Conservation (phyloP, 2,329 filamentous ascomycete genomes). For the Neofusicoccum sp. region DNA sequence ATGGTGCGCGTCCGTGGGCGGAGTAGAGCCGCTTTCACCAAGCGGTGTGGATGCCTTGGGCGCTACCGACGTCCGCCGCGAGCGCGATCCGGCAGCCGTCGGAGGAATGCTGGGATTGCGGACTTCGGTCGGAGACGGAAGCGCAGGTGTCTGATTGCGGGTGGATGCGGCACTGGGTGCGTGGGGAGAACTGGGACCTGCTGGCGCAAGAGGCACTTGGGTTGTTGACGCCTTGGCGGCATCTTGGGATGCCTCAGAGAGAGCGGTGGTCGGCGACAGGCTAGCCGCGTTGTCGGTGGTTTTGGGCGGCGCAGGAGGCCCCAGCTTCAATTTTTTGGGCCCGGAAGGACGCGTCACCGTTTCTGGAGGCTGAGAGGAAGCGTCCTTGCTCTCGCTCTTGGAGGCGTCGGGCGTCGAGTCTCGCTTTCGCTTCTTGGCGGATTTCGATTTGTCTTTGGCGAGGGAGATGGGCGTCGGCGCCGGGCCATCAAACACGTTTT, state of each 20-base stretch:
- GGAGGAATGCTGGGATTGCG: background rate
- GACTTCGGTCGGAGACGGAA: conserved; percentile 2
- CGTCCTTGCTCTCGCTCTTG: conserved; percentile 22
- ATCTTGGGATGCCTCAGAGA: conserved; percentile 19
- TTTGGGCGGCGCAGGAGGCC: conserved; percentile 25
- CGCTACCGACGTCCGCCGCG: conserved; percentile 19
- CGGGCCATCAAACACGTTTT: conserved; percentile 19
- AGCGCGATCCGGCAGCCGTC: conserved; percentile 16
- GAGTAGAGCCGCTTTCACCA: background rate
- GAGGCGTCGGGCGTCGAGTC: conserved; percentile 47
- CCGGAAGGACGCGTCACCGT: conserved; percentile 32
- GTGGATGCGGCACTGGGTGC: conserved; percentile 15
- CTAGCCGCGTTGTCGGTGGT: conserved; percentile 14
- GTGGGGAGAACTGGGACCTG: conserved; percentile 34
- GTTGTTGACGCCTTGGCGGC: conserved; percentile 31
- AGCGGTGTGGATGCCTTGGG: conserved; percentile 23
- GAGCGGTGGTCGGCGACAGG: conserved; percentile 22
- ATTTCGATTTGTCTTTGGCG: conserved; percentile 21
- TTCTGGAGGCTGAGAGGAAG: conserved; percentile 24
- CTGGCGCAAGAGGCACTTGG: conserved; percentile 49
- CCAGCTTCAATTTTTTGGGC: conserved; percentile 31
- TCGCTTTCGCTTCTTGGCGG: conserved; percentile 57
- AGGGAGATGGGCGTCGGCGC: conserved; percentile 11
- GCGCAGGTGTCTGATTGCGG: conserved; percentile 3
- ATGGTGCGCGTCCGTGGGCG: conserved; percentile 34